A percentile compares a stretch with the other conserved stretches of the same genome.
phyloP scores from a whole-genome alignment of 495 filamentous ascomycete genomes.

The Venustampulla echinocandica region DNA sequence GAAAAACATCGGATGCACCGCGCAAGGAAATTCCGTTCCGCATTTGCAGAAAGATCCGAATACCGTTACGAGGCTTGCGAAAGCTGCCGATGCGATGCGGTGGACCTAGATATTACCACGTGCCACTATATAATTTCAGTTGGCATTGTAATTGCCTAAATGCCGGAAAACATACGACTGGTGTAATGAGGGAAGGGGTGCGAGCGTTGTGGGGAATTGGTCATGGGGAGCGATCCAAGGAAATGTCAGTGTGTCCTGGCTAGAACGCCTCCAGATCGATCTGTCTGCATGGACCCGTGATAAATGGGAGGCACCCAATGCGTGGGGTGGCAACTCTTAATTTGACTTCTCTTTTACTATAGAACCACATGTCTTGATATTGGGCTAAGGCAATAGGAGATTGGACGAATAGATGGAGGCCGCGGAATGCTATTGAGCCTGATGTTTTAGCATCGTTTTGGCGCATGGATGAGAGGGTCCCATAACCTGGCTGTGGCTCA shows the following conservation, averaged over 20 bases:
- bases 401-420: not conserved
- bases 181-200: not conserved
- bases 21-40: conserved; percentile 1
- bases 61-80: not conserved
- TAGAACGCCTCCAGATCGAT: not conserved
- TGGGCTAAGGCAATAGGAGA: not conserved
- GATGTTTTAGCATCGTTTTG: not conserved
- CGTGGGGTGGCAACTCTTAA: not conserved
- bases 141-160: not conserved
- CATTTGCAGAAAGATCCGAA: not conserved
- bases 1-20: not conserved
- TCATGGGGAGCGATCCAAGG: not conserved
- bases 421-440: not conserved
- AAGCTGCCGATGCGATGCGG: not conserved
- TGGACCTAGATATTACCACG: not conserved
- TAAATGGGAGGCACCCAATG: not conserved
- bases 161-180: not conserved
- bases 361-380: not conserved
- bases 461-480: not conserved
- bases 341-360: not conserved
- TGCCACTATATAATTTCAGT: not conserved
- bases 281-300: not conserved
- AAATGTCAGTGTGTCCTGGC: not conserved
- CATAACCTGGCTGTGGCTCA: not conserved
- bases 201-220: not conserved